Conservation (phyloP, 106 monocot genomes). For the Iris macrosiphon region DNA sequence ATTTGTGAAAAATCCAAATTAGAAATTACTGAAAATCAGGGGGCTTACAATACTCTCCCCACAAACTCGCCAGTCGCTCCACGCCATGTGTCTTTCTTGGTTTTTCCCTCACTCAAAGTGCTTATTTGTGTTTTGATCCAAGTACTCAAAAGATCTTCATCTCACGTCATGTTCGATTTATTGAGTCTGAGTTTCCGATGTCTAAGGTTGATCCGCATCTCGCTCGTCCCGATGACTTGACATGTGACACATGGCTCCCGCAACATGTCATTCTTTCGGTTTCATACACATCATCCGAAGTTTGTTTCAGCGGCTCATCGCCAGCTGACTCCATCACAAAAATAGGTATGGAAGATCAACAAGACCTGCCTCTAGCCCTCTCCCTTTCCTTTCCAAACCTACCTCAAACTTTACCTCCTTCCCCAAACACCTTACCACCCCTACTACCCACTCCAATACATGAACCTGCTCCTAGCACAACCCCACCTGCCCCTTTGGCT, state of each 20-base stretch:
- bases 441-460: too few species aligned
- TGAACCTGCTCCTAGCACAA: too few species aligned
- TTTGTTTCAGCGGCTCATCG: not conserved
- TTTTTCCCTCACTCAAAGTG: slow-evolving; percentile 1
- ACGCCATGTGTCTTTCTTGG: slow-evolving; percentile 1
- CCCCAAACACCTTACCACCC: too few species aligned
- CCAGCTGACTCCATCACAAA: not conserved
- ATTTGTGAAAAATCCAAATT: too few species aligned
- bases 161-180: slow-evolving; percentile 1
- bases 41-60: slow-evolving; percentile 5
- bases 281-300: not conserved
- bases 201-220: not conserved
- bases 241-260: slow-evolving; percentile 1
- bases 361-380: not conserved
- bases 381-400: too few species aligned
- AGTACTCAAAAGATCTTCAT: not conserved
- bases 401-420: not conserved
- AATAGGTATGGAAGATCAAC: not conserved
- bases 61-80: not conserved
- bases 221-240: not conserved
- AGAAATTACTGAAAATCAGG: too few species aligned
- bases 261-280: too few species aligned
- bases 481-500: too few species aligned
- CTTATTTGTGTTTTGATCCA: not conserved
- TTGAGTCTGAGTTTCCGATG: slow-evolving; percentile 1